A percentile compares a stretch with the other conserved stretches of the same genome.
Evolutionary conservation across 1,139 yeast genomes (phyloP).

Genomic region (Nakaseomyces kungkrabaensis): DNA sequence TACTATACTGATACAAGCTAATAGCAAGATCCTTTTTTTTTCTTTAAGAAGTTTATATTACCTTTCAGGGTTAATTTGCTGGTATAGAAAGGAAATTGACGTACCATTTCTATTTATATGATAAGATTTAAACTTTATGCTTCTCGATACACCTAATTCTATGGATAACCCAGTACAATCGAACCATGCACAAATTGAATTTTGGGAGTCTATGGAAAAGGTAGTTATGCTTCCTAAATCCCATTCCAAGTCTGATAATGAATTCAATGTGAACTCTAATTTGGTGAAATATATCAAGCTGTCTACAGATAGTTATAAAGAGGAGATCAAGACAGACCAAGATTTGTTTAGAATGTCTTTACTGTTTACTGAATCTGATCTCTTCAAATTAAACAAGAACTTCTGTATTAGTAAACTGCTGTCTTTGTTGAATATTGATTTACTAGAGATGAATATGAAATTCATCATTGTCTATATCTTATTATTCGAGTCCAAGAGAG

Average conservation of each 20-base stretch:
- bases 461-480: slow-evolving; percentile 42
- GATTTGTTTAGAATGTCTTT: slow-evolving; percentile 31
- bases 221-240: neutral
- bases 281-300: slow-evolving; percentile 30
- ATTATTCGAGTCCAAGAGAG: slow-evolving; percentile 38
- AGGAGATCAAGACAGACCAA: slow-evolving; percentile 28
- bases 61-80: neutral
- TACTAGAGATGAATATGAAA: slow-evolving; percentile 33
- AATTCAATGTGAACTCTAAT: slow-evolving; percentile 21
- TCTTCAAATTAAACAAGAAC: slow-evolving; percentile 31
- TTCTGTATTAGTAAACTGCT: slow-evolving; percentile 40
- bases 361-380: slow-evolving; percentile 29
- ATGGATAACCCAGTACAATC: neutral
- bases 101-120: neutral
- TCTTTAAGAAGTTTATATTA: no score
- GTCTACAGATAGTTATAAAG: slow-evolving; percentile 29
- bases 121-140: neutral
- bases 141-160: neutral
- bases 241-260: slow-evolving; percentile 7
- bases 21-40: no score
- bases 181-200: slow-evolving; percentile 11
- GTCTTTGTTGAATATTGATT: slow-evolving; percentile 34
- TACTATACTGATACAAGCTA: no score
- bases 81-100: no score
- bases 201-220: slow-evolving; percentile 28